Evolutionary conservation across 495 filamentous ascomycete species (phyloP).

Genomic region (Neurospora intermedia): DNA sequence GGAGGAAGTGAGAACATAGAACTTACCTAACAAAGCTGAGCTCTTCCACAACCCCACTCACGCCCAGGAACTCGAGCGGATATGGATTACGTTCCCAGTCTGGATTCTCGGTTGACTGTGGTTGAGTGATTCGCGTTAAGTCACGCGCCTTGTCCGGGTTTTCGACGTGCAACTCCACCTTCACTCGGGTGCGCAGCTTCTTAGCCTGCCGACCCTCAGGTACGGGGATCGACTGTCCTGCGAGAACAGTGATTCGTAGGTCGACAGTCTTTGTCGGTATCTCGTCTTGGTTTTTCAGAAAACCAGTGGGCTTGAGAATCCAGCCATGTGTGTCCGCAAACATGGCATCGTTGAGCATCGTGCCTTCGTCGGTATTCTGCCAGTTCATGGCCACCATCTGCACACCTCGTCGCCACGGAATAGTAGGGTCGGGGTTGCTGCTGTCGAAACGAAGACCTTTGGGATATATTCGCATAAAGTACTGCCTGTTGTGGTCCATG

Average conservation of each 20-base stretch:
- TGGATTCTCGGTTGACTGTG: conserved; percentile 29
- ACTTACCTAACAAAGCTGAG: conserved; percentile 41
- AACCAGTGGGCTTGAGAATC: conserved; percentile 69
- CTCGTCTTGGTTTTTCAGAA: conserved; percentile 16
- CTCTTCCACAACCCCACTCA: conserved; percentile 31
- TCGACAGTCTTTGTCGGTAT: conserved; percentile 23
- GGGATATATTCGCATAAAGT: conserved; percentile 86
- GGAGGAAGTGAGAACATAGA: background rate
- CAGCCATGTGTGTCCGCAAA: conserved; percentile 76
- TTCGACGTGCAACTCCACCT: conserved; percentile 71
- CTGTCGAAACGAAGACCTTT: conserved; percentile 67
- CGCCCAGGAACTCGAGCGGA: conserved; percentile 26
- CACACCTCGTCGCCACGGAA: conserved; percentile 78
- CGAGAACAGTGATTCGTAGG: conserved; percentile 33
- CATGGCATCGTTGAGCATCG: conserved; percentile 94
- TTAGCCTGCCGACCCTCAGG: conserved; percentile 16
- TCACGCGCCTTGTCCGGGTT: conserved; percentile 31
- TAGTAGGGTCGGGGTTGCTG: conserved; percentile 74
- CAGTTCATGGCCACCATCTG: conserved; percentile 94
- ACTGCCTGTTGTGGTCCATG: conserved; percentile 69
- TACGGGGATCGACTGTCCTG: conserved; percentile 33
- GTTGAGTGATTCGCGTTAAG: conserved; percentile 22
- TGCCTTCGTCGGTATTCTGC: conserved; percentile 80
- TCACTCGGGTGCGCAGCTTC: conserved; percentile 41
- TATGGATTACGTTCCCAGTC: conserved; percentile 24